Percentiles rank a stretch among this genome's conserved stretches.
phyloP scores from a whole-genome alignment of 768 basidiomycete genomes.

The Chalciporus sphaerocephalus region DNA sequence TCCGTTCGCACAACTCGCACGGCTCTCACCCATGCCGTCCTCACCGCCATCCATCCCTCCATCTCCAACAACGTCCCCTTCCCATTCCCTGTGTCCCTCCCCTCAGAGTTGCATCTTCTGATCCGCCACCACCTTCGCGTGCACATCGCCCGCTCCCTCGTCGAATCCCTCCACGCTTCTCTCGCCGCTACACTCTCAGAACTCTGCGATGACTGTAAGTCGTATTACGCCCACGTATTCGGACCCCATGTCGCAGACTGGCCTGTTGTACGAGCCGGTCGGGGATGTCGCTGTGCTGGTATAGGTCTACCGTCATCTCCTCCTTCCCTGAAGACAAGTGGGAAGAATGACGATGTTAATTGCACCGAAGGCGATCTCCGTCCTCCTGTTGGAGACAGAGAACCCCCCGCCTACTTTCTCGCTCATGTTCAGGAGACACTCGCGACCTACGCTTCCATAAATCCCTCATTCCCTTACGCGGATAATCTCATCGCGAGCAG shows the following conservation, averaged over 20 bases:
- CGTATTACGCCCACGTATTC: slow-evolving; percentile 51
- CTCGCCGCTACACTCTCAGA: slow-evolving; percentile 28
- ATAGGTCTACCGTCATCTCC: slow-evolving; percentile 15
- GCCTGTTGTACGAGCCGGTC: slow-evolving; percentile 43
- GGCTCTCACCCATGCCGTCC: slow-evolving; percentile 48
- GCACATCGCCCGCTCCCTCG: slow-evolving; percentile 38
- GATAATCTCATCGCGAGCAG: slow-evolving; percentile 13
- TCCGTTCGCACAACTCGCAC: slow-evolving; percentile 38
- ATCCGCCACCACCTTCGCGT: slow-evolving; percentile 48
- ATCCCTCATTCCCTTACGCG: slow-evolving; percentile 29
- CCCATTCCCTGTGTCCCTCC: slow-evolving; percentile 32
- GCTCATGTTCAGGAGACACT: slow-evolving; percentile 43
- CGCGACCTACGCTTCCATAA: slow-evolving; percentile 42
- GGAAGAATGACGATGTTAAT: not conserved
- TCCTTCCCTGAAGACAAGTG: slow-evolving; percentile 8
- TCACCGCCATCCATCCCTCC: slow-evolving; percentile 46
- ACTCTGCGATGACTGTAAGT: slow-evolving; percentile 47
- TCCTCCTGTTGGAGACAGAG: slow-evolving; percentile 31
- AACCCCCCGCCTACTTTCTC: slow-evolving; percentile 31
- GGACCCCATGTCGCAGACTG: slow-evolving; percentile 50
- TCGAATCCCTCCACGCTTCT: slow-evolving; percentile 40
- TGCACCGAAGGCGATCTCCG: slow-evolving; percentile 20
- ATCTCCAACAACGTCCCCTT: slow-evolving; percentile 30
- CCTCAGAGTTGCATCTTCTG: slow-evolving; percentile 49
- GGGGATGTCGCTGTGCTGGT: slow-evolving; percentile 44